Evolutionary conservation across 2,329 filamentous ascomycete species (phyloP).

Genomic region (Alternaria solani): DNA sequence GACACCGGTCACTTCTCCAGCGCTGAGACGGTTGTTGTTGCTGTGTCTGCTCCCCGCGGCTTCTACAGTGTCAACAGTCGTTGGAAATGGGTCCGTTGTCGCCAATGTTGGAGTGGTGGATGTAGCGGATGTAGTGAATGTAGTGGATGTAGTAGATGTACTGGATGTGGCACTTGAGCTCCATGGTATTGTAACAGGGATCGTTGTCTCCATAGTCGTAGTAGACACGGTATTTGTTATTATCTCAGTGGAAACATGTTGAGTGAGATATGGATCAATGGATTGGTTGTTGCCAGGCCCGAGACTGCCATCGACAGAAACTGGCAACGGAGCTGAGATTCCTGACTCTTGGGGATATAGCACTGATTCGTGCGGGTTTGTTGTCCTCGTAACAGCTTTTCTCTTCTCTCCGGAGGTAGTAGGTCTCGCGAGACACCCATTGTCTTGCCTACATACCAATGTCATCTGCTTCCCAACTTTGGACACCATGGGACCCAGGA

Average conservation of each 20-base stretch:
- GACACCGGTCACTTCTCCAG: slow-evolving; percentile 33
- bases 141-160: background rate
- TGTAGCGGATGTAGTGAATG: background rate
- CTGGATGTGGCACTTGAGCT: background rate
- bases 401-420: background rate
- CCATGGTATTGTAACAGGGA: background rate
- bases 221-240: background rate
- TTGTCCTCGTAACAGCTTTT: background rate
- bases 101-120: background rate
- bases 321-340: no score
- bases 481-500: no score
- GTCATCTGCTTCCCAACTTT: background rate
- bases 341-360: background rate
- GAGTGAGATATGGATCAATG: background rate
- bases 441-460: background rate
- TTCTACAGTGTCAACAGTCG: background rate
- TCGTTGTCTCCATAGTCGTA: background rate
- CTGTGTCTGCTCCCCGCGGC: background rate
- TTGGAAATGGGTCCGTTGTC: background rate
- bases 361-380: background rate
- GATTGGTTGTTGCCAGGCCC: background rate
- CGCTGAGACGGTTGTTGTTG: slow-evolving; percentile 8
- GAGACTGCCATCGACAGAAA: no score
- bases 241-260: background rate
- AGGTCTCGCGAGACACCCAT: background rate